These are phyloP conservation scores for Craspedostauros australis DNA, from an alignment of 108 stramenopile species.

Conservation along the genomic window DNA sequence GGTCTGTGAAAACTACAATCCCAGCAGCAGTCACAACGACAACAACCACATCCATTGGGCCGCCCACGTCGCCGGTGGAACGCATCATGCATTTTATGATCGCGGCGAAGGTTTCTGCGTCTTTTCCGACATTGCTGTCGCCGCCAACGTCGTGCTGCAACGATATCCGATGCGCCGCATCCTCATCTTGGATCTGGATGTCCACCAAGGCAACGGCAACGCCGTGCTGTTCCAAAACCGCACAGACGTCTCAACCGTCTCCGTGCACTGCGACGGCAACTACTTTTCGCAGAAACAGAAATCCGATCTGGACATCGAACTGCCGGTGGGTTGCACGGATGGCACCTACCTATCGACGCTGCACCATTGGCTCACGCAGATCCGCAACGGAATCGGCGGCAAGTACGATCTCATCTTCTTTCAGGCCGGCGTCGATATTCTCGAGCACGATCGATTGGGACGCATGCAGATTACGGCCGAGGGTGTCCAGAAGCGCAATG, in stretches of 20 bases:
- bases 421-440: conserved; percentile 83
- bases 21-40: neutral
- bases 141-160: conserved; percentile 77
- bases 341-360: conserved; percentile 65
- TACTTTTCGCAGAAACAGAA: conserved; percentile 76
- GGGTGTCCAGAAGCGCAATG: conserved; percentile 60
- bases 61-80: conserved; percentile 92
- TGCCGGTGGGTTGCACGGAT: conserved; percentile 65
- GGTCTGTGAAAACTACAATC: conserved; percentile 38
- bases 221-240: conserved; percentile 66
- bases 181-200: conserved; percentile 86
- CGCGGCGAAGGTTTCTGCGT: conserved; percentile 93
- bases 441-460: conserved; percentile 72
- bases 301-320: conserved; percentile 77
- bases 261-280: conserved; percentile 75
- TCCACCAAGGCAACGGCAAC: conserved; percentile 94
- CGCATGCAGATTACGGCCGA: conserved; percentile 48
- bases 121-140: conserved; percentile 88
- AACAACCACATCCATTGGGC: conserved; percentile 30
- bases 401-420: conserved; percentile 74
- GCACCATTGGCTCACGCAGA: conserved; percentile 61
- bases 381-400: conserved; percentile 28
- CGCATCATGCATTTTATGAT: conserved; percentile 90
- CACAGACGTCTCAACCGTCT: conserved; percentile 61
- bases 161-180: conserved; percentile 46